Evolutionary conservation across 441 rosid genomes (phyloP).

Genomic region (Croton laevigatus): DNA sequence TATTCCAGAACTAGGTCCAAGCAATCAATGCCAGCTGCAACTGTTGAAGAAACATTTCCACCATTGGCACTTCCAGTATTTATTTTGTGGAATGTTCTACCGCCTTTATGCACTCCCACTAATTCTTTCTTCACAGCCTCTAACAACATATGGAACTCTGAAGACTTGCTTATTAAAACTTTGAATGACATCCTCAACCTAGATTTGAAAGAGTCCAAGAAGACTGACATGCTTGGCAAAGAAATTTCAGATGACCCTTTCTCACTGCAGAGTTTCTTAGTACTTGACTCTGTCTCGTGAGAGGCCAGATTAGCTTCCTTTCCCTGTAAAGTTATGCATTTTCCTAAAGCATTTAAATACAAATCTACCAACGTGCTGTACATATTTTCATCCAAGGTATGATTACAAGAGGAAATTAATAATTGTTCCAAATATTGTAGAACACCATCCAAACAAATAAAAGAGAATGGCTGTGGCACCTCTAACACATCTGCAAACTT

Average conservation of each 20-base stretch:
- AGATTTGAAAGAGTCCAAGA: constrained; percentile 61
- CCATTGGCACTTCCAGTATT: constrained; percentile 56
- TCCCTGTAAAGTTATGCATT: constrained; percentile 80
- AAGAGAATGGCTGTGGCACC: constrained; percentile 46
- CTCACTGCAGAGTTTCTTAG: constrained; percentile 41
- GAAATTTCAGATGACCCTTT: constrained; percentile 34
- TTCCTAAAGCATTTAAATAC: constrained; percentile 73
- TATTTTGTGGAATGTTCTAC: constrained; percentile 43
- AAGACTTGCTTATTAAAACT: constrained; percentile 52
- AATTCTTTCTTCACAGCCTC: constrained; percentile 79
- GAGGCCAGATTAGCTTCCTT: constrained; percentile 73
- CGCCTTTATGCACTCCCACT: constrained; percentile 60
- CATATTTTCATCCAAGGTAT: constrained; percentile 37
- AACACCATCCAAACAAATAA: constrained; percentile 84
- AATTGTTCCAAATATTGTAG: constrained; percentile 74
- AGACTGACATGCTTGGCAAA: constrained; percentile 33
- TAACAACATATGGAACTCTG: constrained; percentile 64
- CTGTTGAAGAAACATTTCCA: constrained; percentile 59
- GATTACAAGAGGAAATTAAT: constrained; percentile 50
- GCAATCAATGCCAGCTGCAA: constrained; percentile 89
- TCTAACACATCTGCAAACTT: constrained; percentile 48
- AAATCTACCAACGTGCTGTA: constrained; percentile 63
- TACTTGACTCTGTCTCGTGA: constrained; percentile 63
- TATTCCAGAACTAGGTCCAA: constrained; percentile 81
- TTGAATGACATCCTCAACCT: constrained; percentile 72